Evolutionary conservation across 352 stramenopile species (phyloP), one percentile per base, ranked within the genome.

Genomic region (Globisporangium rhizosaccharum): DNA sequence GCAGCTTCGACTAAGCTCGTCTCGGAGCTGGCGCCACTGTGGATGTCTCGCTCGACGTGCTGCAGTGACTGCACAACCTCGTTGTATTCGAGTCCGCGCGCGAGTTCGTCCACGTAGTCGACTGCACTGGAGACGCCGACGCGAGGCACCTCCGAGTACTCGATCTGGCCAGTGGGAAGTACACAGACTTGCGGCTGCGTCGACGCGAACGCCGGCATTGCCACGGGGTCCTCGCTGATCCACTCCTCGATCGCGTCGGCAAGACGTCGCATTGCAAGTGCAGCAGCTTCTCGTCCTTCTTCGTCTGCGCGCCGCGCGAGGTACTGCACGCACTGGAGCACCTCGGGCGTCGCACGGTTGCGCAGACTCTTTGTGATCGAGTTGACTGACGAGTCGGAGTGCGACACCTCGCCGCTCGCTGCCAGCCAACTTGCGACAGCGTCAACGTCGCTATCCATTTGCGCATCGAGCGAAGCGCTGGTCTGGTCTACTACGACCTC

Each of bases 31-130:
- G 18, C 8, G 41, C 15, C 14, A 2, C 41, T 30, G 23, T 28
- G 4, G 1, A 30, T n/a, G 30, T 18, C 51, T 14, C 20, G 14
- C 26, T 33, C 51, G 18, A 17, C 26, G 25, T 10, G n/a, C 18
- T 25, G 18, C 33, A 25, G 30, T 11, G 51, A 36, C n/a, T 56
- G 26, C 10, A 63, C 48, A 8, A 63, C 51, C 18, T 68, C 58
- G 51, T 72, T 76, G 53, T 83, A 88, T 53, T 79, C 72, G 25
- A 90, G 65, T 36, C 81, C 81, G 49, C 81, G 73, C 41, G 77
- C 76, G 48, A 90, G 61, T 55, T 89, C 76, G 20, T 83, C 72
- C 5, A 90, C 81, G 62, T 90, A 90, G 65, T 80, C 70, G 30
- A 84, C 78, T 12, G 82, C 79, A 50, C 84, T 70, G 0, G 62